phyloP scores from a whole-genome alignment of 2,329 filamentous ascomycete species.

The Nothopassalora personata region DNA sequence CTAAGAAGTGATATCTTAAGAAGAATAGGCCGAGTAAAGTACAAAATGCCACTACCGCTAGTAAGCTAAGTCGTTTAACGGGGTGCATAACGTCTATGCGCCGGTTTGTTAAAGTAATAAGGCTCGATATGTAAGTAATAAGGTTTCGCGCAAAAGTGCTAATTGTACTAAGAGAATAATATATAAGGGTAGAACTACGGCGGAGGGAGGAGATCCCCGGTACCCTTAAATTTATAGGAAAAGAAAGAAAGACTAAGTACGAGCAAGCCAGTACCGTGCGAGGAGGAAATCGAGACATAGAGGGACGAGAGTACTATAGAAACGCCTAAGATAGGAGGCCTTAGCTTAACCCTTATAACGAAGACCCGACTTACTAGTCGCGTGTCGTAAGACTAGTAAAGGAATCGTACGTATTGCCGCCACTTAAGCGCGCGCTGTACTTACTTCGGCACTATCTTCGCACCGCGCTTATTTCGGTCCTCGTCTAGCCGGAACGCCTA shows the following conservation, averaged over 20 bases:
- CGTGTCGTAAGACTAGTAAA: background rate
- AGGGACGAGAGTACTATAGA: background rate
- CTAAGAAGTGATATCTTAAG: conserved; percentile 19
- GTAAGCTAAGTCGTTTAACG: conserved; percentile 11
- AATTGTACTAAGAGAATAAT: background rate
- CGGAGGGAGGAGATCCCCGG: background rate
- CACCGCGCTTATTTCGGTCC: background rate
- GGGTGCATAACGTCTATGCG: conserved; percentile 9
- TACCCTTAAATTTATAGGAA: background rate
- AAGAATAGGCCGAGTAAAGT: conserved; percentile 17
- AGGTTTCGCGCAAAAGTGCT: background rate
- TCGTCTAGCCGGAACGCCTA: background rate
- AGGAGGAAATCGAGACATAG: background rate
- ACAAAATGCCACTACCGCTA: conserved; percentile 8
- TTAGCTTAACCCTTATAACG: background rate
- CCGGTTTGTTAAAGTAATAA: background rate
- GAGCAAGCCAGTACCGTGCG: background rate
- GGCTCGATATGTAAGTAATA: background rate
- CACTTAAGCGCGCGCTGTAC: background rate
- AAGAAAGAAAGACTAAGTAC: background rate
- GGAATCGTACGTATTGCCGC: background rate
- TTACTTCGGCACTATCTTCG: background rate
- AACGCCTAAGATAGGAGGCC: background rate
- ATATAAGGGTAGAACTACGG: background rate
- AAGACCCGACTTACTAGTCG: background rate